Conservation (phyloP, 148 eudicot genomes). For the Rhododendron vialii region DNA sequence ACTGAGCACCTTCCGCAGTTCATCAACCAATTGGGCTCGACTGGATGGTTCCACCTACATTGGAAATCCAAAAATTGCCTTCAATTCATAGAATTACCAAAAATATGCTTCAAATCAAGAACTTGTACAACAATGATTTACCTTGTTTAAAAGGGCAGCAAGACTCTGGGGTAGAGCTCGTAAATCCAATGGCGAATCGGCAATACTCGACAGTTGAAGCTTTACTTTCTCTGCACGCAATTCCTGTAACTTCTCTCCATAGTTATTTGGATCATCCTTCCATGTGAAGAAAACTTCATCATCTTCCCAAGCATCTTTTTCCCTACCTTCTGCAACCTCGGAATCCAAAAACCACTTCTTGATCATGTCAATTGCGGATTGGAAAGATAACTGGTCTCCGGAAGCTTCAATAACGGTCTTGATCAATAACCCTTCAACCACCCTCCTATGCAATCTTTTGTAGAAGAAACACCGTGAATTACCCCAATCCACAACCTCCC, state of each 20-base stretch:
- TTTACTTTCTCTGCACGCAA: slow-evolving; percentile 64
- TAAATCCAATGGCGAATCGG: slow-evolving; percentile 60
- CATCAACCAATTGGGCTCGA: slow-evolving; percentile 48
- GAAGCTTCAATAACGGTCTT: slow-evolving; percentile 71
- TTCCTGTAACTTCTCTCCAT: slow-evolving; percentile 60
- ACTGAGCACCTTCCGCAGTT: slow-evolving; percentile 55
- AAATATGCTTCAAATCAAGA: neutral
- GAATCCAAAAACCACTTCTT: slow-evolving; percentile 74
- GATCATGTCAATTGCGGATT: slow-evolving; percentile 65
- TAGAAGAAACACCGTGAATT: slow-evolving; percentile 69
- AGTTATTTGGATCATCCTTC: slow-evolving; percentile 59
- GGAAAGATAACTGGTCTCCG: slow-evolving; percentile 59
- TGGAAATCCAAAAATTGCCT: neutral
- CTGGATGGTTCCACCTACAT: slow-evolving; percentile 64
- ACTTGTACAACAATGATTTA: slow-evolving; percentile 13
- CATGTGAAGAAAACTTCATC: slow-evolving; percentile 74
- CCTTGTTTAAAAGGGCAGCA: slow-evolving; percentile 76
- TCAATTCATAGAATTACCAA: neutral
- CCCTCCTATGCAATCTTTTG: slow-evolving; percentile 67
- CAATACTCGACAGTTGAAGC: slow-evolving; percentile 56
- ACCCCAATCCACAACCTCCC: slow-evolving; percentile 71
- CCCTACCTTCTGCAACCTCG: slow-evolving; percentile 26
- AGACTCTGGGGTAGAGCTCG: slow-evolving; percentile 79
- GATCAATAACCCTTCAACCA: slow-evolving; percentile 60
- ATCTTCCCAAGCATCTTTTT: slow-evolving; percentile 49